Conservation (phyloP, 2,329 filamentous ascomycete genomes). For the Aspergillus awamori region DNA sequence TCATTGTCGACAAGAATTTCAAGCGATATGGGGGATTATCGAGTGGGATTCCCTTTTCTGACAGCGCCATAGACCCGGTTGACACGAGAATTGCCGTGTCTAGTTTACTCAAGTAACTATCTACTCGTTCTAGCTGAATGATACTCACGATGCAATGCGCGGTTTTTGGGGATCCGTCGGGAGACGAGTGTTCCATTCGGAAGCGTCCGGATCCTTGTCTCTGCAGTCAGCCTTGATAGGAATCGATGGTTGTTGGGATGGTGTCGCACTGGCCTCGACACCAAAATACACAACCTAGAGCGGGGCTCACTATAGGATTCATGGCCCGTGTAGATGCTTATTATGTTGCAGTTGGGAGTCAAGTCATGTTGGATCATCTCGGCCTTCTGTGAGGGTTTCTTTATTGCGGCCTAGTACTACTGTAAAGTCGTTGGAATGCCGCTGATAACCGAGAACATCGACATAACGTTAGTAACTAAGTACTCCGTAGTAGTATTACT, state of each 20-base stretch:
- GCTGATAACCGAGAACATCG: no score
- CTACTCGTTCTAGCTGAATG: neutral
- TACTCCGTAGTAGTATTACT: no score
- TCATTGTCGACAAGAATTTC: neutral
- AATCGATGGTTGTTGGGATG: neutral
- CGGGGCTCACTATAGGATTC: neutral
- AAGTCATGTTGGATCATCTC: no score
- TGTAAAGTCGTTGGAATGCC: no score
- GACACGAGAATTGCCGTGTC: neutral
- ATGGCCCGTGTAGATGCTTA: no score
- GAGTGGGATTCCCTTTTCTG: slow-evolving; percentile 1
- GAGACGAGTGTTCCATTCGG: neutral
- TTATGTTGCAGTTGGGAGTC: no score
- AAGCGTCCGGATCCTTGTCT: neutral
- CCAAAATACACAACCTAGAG: neutral
- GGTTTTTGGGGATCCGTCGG: neutral
- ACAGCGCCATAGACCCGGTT: slow-evolving; percentile 9
- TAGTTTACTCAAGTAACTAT: neutral
- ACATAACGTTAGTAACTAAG: no score
- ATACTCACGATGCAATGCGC: neutral
- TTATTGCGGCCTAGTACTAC: no score
- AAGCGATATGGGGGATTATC: neutral
- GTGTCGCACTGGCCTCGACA: no score
- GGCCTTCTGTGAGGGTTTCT: no score
- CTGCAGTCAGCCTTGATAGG: neutral